Percentiles rank a stretch among this genome's conserved stretches.
These are phyloP conservation scores for Vitis hybrid DNA, from an alignment of 177 flowering plant species.

Conservation along the genomic window DNA sequence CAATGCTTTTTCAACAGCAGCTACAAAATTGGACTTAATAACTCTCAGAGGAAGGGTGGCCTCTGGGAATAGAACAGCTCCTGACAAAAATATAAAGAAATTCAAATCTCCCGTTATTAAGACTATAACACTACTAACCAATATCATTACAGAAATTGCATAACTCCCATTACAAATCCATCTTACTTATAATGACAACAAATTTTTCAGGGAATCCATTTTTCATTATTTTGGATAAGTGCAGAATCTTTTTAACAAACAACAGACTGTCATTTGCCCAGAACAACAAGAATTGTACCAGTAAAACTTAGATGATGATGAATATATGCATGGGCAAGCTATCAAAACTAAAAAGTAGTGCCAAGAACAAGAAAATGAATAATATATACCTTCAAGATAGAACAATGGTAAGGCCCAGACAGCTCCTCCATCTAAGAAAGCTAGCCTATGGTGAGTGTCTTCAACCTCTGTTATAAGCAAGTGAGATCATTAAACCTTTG, in stretches of 20 bases:
- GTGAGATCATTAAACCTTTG: constrained; percentile 9
- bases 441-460: constrained; percentile 63
- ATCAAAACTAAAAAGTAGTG: no score
- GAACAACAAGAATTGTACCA: no score
- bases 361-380: neutral
- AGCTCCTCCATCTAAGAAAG: constrained; percentile 80
- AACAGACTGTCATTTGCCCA: no score
- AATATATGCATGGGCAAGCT: no score
- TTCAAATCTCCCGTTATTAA: neutral
- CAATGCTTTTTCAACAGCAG: constrained; percentile 71
- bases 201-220: no score
- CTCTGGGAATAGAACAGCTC: constrained; percentile 88
- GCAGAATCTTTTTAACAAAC: no score
- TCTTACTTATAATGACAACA: no score
- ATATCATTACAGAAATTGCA: no score
- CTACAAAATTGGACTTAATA: constrained; percentile 57
- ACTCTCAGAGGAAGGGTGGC: constrained; percentile 88
- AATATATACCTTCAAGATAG: constrained; percentile 74
- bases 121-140: no score
- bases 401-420: constrained; percentile 64
- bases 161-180: no score
- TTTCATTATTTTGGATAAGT: no score
- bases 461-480: constrained; percentile 66
- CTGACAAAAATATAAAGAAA: constrained; percentile 35
- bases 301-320: no score